phyloP scores from a whole-genome alignment of 352 stramenopile species.

The Phytopythium oedochilum region DNA sequence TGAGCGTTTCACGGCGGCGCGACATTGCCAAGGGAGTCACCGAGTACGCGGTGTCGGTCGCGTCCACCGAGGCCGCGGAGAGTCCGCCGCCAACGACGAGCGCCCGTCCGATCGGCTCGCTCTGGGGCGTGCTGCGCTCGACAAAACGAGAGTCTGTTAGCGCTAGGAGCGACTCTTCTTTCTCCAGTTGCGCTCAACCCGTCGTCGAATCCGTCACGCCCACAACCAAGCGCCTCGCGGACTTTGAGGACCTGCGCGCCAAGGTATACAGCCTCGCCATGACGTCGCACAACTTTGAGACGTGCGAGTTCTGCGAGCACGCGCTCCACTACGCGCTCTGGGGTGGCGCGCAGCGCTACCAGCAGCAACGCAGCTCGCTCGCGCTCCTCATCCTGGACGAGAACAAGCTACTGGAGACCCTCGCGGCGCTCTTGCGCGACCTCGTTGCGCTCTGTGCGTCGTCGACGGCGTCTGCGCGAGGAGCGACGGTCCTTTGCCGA shows the following conservation, averaged over 20 bases:
- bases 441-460: neutral
- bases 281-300: constrained; percentile 6
- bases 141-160: neutral
- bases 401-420: constrained; percentile 3
- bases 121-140: neutral
- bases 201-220: neutral
- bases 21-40: neutral
- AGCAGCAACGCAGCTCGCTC: neutral
- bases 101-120: neutral
- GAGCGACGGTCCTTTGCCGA: neutral
- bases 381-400: constrained; percentile 3
- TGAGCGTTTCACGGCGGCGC: neutral
- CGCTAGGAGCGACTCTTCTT: neutral
- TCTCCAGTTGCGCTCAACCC: neutral
- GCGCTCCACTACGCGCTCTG: neutral
- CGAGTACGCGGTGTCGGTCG: neutral
- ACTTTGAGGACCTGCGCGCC: constrained; percentile 2
- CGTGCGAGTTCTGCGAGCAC: constrained; percentile 5
- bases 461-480: neutral
- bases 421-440: constrained; percentile 4
- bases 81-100: neutral
- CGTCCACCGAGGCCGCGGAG: neutral
- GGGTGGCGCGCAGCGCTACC: neutral
- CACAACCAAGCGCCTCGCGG: neutral
- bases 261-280: constrained; percentile 3